These are phyloP conservation scores for Ceratobasidium theobromae DNA, from an alignment of 1,284 basidiomycete species.

Conservation along the genomic window DNA sequence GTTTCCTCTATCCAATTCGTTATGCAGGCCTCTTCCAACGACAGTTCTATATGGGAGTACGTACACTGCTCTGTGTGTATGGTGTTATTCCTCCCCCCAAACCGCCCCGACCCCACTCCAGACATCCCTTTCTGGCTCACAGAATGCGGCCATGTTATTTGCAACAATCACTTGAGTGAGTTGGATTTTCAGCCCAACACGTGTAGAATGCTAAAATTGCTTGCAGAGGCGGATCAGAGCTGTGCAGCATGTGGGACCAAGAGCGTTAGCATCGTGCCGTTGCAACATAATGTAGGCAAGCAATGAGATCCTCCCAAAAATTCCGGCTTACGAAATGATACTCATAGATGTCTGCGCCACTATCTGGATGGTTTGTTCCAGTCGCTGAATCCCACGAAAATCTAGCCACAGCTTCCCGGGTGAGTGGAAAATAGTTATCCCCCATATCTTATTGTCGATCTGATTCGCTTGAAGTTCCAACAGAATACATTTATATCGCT, in stretches of 20 bases:
- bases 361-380: conserved; percentile 75
- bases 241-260: conserved; percentile 64
- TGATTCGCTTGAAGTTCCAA: conserved; percentile 60
- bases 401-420: conserved; percentile 65
- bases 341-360: conserved; percentile 67
- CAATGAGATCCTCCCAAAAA: not conserved
- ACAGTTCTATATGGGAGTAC: conserved; percentile 63
- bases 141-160: conserved; percentile 78
- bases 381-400: conserved; percentile 61
- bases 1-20: not conserved
- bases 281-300: conserved; percentile 64
- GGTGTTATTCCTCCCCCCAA: conserved; percentile 52
- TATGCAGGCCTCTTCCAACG: conserved; percentile 6
- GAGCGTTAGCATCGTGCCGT: conserved; percentile 65
- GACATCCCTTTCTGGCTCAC: conserved; percentile 78
- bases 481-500: conserved; percentile 69
- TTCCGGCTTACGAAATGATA: not conserved
- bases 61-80: conserved; percentile 68
- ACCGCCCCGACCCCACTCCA: conserved; percentile 50
- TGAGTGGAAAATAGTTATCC: conserved; percentile 40
- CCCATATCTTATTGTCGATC: conserved; percentile 7
- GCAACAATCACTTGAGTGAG: conserved; percentile 78
- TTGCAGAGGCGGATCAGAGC: conserved; percentile 64
- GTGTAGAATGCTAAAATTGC: conserved; percentile 20
- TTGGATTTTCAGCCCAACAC: conserved; percentile 35